Evolutionary conservation across 2,329 filamentous ascomycete genomes (phyloP).

Genomic region (Stagonosporopsis rhizophila): DNA sequence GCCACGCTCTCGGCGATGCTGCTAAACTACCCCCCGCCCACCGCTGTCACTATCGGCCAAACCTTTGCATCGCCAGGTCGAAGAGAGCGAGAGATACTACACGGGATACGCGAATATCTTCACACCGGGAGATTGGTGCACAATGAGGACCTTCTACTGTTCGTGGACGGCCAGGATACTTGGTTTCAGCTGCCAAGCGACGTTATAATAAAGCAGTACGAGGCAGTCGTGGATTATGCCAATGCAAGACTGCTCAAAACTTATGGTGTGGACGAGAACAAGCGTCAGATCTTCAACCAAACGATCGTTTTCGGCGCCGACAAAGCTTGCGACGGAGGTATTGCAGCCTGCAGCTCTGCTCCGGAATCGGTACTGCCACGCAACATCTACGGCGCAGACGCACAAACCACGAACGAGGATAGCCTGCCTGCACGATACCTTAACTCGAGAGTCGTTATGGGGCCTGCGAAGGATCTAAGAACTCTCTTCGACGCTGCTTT

Average conservation of each 20-base stretch:
- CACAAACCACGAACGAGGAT: conserved; percentile 42
- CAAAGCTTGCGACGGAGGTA: conserved; percentile 60
- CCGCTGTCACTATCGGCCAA: conserved; percentile 57
- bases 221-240: conserved; percentile 60
- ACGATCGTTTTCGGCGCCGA: conserved; percentile 63
- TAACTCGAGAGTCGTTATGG: conserved; percentile 59
- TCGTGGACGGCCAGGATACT: conserved; percentile 69
- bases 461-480: conserved; percentile 58
- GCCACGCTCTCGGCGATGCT: conserved; percentile 64
- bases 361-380: conserved; percentile 60
- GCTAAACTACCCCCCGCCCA: conserved; percentile 66
- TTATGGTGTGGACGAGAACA: conserved; percentile 52
- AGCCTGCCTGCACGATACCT: conserved; percentile 52
- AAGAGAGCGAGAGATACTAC: conserved; percentile 55
- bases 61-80: conserved; percentile 30
- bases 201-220: conserved; percentile 68
- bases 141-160: conserved; percentile 67
- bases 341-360: conserved; percentile 61
- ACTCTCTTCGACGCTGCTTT: conserved; percentile 55
- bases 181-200: conserved; percentile 71
- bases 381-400: conserved; percentile 57
- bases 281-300: conserved; percentile 53
- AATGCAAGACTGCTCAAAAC: conserved; percentile 60
- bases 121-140: conserved; percentile 56
- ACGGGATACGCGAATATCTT: conserved; percentile 58